These are phyloP conservation scores for Penstemon newberryi DNA, from an alignment of 257 asterid species.

Conservation along the genomic window DNA sequence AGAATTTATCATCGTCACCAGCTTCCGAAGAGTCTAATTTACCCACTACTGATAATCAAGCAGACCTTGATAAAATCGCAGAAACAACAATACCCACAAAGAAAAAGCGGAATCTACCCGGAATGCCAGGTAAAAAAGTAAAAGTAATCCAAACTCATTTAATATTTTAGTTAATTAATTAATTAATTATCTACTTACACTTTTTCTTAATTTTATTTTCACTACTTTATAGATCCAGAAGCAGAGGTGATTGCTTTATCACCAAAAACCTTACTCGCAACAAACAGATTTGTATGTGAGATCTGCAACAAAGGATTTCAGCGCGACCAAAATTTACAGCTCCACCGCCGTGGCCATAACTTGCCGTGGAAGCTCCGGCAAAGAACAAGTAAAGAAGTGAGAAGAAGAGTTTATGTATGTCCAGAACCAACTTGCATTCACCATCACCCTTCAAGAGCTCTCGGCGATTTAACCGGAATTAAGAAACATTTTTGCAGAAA, in stretches of 20 bases:
- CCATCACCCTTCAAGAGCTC: slow-evolving; percentile 81
- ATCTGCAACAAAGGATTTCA: slow-evolving; percentile 94
- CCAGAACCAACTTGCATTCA: slow-evolving; percentile 73
- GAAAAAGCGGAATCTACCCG: slow-evolving; percentile 86
- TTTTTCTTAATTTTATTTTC: neutral
- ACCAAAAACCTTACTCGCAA: slow-evolving; percentile 70
- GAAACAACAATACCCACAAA: slow-evolving; percentile 36
- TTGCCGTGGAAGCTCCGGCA: slow-evolving; percentile 93
- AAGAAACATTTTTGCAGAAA: slow-evolving; percentile 88
- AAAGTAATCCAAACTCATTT: no score
- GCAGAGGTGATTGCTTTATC: slow-evolving; percentile 87
- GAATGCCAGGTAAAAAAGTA: slow-evolving; percentile 79
- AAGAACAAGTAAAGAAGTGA: slow-evolving; percentile 52
- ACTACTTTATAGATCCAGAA: slow-evolving; percentile 65
- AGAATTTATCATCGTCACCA: slow-evolving; percentile 40
- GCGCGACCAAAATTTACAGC: slow-evolving; percentile 90
- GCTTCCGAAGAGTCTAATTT: slow-evolving; percentile 21
- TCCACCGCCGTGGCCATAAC: slow-evolving; percentile 90
- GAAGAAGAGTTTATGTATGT: slow-evolving; percentile 83
- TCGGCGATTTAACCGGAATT: slow-evolving; percentile 91
- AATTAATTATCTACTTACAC: neutral
- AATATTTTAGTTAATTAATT: no score
- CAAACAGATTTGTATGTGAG: slow-evolving; percentile 86
- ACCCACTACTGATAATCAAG: slow-evolving; percentile 35
- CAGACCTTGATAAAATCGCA: slow-evolving; percentile 24